phyloP scores from a whole-genome alignment of 352 stramenopile species.

The Pythium sp. region DNA sequence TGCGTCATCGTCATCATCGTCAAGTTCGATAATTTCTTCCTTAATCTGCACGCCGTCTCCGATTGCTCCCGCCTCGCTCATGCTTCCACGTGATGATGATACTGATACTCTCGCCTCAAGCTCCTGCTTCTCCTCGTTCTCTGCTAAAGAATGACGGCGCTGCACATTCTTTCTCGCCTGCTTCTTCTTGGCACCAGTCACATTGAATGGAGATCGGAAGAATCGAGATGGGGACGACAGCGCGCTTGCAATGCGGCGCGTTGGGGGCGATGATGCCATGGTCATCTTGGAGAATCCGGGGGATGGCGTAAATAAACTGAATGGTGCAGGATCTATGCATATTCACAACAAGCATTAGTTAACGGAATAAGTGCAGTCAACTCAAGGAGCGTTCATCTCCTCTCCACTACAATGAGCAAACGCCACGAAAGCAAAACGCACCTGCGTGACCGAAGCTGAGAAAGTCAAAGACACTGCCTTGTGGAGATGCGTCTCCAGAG shows the following conservation, averaged over 20 bases:
- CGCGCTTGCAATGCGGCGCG: slow-evolving; percentile 25
- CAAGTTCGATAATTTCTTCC: slow-evolving; percentile 1
- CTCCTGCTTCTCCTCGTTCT: slow-evolving; percentile 8
- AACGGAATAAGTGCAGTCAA: neutral
- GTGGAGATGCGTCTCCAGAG: slow-evolving; percentile 39
- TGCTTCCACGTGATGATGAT: slow-evolving; percentile 4
- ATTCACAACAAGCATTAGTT: neutral
- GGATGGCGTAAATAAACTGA: slow-evolving; percentile 57
- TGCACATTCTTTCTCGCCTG: slow-evolving; percentile 11
- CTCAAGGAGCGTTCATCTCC: neutral
- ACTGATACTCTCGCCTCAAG: neutral
- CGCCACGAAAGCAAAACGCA: slow-evolving; percentile 10
- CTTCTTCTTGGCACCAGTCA: slow-evolving; percentile 20
- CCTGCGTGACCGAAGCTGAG: slow-evolving; percentile 30
- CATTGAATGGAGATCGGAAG: slow-evolving; percentile 62
- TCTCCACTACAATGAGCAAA: neutral
- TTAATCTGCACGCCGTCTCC: slow-evolving; percentile 1
- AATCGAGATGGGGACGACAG: slow-evolving; percentile 66
- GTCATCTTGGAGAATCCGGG: slow-evolving; percentile 26
- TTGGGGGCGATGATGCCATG: slow-evolving; percentile 20
- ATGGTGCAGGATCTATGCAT: slow-evolving; percentile 24
- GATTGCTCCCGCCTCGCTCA: neutral
- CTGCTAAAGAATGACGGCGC: neutral
- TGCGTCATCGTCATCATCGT: slow-evolving; percentile 14
- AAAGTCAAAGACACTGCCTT: slow-evolving; percentile 58